Evolutionary conservation across 2,329 filamentous ascomycete species (phyloP).

Genomic region (Kalaharituber pfeilii): DNA sequence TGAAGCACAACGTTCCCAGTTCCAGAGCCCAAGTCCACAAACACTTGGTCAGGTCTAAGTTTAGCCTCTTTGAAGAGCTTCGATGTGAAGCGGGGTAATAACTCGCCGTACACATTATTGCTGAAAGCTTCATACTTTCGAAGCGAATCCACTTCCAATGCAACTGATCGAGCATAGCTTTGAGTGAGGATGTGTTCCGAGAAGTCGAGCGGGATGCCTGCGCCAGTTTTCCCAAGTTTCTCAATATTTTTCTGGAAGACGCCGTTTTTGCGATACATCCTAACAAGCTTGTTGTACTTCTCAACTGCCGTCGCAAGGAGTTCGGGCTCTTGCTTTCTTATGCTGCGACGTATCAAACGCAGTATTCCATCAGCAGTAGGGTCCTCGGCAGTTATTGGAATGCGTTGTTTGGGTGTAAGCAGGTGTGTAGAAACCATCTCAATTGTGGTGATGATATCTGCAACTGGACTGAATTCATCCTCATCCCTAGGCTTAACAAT

Average conservation of each 20-base stretch:
- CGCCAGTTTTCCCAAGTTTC: conserved; percentile 30
- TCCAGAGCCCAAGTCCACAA: conserved; percentile 87
- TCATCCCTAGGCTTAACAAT: conserved; percentile 63
- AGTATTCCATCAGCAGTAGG: conserved; percentile 43
- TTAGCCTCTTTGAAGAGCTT: conserved; percentile 59
- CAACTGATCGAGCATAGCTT: conserved; percentile 82
- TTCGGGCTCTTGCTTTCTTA: conserved; percentile 43
- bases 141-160: conserved; percentile 67
- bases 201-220: conserved; percentile 51
- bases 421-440: conserved; percentile 40
- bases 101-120: conserved; percentile 88
- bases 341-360: conserved; percentile 58
- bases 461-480: conserved; percentile 56
- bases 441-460: conserved; percentile 59
- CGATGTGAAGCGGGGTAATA: conserved; percentile 68
- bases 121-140: conserved; percentile 76
- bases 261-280: conserved; percentile 48
- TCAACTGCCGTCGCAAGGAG: conserved; percentile 57
- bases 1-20: conserved; percentile 93
- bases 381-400: conserved; percentile 17
- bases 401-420: conserved; percentile 47
- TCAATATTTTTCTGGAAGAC: conserved; percentile 56
- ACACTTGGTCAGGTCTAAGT: conserved; percentile 67
- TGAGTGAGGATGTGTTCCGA: conserved; percentile 71
- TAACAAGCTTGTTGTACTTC: conserved; percentile 59